These are phyloP conservation scores for Neurospora sp. DNA, from an alignment of 495 filamentous ascomycete genomes.

Conservation along the genomic window DNA sequence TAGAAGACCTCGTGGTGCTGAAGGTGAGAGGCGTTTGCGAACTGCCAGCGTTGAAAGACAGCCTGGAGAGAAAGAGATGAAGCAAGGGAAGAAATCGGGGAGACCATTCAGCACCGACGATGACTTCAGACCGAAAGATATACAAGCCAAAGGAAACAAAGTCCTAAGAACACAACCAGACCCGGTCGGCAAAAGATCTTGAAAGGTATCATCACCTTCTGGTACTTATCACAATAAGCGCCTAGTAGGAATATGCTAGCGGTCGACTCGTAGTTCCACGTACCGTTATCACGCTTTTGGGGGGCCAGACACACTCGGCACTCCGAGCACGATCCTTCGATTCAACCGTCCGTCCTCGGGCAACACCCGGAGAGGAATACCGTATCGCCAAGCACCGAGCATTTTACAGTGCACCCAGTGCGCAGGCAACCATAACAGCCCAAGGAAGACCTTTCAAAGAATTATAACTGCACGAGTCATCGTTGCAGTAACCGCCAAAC, in stretches of 20 bases:
- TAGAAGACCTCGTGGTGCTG: not conserved
- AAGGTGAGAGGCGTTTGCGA: not conserved
- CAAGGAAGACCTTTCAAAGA: not conserved
- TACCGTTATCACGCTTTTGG: not conserved
- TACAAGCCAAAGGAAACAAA: not conserved
- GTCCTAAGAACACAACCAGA: not conserved
- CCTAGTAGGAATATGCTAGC: not conserved
- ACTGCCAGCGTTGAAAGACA: not conserved
- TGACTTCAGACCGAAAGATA: not conserved
- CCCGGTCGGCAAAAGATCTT: not conserved
- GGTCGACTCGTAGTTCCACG: not conserved
- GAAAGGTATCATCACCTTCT: not conserved
- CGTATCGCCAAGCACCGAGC: not conserved
- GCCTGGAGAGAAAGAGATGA: not conserved
- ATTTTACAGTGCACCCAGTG: not conserved
- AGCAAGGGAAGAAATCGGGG: not conserved
- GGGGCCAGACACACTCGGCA: not conserved
- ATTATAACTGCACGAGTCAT: not conserved
- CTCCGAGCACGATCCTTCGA: not conserved
- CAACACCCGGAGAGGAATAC: not conserved
- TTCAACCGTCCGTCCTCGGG: not conserved
- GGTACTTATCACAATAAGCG: not conserved
- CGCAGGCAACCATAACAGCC: not conserved
- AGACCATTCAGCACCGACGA: not conserved
- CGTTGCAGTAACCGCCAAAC: not conserved